Base-by-base conservation (phyloP, 176 grass and related monocot species). In the Oryza brachyantha region DNA sequence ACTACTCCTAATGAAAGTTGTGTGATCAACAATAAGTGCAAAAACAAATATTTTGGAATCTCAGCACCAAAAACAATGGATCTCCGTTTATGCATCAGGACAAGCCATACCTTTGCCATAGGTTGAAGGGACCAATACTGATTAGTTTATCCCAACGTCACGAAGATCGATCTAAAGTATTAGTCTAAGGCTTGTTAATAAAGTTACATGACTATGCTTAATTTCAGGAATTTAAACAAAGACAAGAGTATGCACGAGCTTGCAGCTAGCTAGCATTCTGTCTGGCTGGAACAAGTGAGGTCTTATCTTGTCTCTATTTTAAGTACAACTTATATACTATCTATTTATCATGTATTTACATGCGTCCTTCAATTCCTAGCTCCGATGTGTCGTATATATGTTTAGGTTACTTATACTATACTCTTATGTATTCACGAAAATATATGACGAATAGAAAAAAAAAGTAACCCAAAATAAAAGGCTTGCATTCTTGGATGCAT, bases 81-180 rank as follows among this genome's bases (percentile, higher is more conserved):
- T 70, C 74, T 55, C 36, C 52, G 55, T 54, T 86, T 29, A 16
- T 54, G 35, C 55, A 42, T 7, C 21, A 71, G 21, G 72, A 81
- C 72, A 76, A 71, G 55, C 19, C 5, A 50, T 45, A 76, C 32
- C 84, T 86, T 81, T 86, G 52, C 71, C 24, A 76, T 27, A 38
- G 52, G 69, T 69, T 34, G 8, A 75, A 75, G 84, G 65, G 70
- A 75, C 50, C 63, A 75, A 1, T n/a, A 4, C 17, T 17, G 11
- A 50, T 37, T 86, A 86, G 39, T 74, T 74, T 75, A 81, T 75
- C 77, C 50, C 42, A 76, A 45, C 69, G 39, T 21, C 29, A 70
- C 31, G 31, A 63, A 66, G 40, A 86, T 67, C 63, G 35, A 63
- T 38, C 39, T 62, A n/a, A 67, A 81, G 64, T 72, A 70, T 31